A percentile compares a stretch with the other conserved stretches of the same genome.
Conservation (phyloP, 169 alveolate species). For the Plasmodium blacklocki region DNA sequence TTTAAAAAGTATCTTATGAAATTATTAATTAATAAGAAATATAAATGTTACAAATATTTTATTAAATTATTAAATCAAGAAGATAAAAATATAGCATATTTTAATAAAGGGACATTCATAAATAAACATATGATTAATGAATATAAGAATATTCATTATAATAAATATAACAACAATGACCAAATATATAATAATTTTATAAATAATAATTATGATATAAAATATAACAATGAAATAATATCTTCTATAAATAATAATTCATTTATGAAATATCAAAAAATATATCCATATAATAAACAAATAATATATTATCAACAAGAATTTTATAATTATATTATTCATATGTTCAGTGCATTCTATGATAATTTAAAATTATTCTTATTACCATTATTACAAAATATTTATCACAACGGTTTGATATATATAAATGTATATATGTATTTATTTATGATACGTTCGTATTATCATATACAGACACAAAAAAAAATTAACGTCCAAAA, state of each 20-base stretch:
- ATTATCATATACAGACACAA: background rate
- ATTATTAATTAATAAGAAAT: background rate
- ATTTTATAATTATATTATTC: background rate
- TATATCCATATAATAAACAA: background rate
- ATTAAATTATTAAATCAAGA: background rate
- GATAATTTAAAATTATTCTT: constrained; percentile 60
- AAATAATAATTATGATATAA: too few relatives aligned
- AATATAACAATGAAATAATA: too few relatives aligned
- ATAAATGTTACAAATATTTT: background rate
- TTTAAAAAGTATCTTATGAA: background rate
- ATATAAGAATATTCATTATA: too few relatives aligned
- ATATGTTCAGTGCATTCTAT: constrained; percentile 16
- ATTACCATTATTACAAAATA: constrained; percentile 16
- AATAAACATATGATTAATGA: too few relatives aligned
- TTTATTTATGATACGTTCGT: constrained; percentile 36
- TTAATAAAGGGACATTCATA: background rate
- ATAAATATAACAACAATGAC: too few relatives aligned
- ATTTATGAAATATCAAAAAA: too few relatives aligned
- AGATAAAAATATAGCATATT: background rate
- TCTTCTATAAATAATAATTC: too few relatives aligned
- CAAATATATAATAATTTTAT: too few relatives aligned
- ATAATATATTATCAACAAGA: background rate
- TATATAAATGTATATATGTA: constrained; percentile 44
- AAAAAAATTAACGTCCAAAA: background rate
- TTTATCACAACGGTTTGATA: constrained; percentile 16